Evolutionary conservation across 352 stramenopile genomes (phyloP).

Genomic region (Globisporangium cederbergense): DNA sequence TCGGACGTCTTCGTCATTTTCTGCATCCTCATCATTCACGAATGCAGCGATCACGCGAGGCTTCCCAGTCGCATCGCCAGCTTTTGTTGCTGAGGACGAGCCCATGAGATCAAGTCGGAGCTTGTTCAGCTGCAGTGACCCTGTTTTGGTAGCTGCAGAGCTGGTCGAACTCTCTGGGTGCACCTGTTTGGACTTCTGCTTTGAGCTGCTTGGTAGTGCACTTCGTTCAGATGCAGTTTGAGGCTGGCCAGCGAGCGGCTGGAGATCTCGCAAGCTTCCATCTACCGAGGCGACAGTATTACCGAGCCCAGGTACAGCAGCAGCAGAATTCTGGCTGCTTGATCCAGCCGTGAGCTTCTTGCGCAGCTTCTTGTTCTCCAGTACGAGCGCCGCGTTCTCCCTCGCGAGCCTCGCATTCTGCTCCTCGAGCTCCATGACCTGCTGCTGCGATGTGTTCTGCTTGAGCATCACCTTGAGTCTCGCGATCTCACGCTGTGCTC

Average conservation of each 20-base stretch:
- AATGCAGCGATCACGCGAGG: slow-evolving; percentile 20
- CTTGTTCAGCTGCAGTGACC: slow-evolving; percentile 27
- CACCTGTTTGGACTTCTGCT: not conserved
- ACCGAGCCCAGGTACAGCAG: not conserved
- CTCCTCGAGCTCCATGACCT: slow-evolving; percentile 38
- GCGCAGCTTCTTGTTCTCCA: slow-evolving; percentile 53
- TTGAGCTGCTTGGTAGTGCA: not conserved
- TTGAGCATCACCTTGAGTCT: slow-evolving; percentile 58
- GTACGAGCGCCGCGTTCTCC: slow-evolving; percentile 40
- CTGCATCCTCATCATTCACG: slow-evolving; percentile 6
- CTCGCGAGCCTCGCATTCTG: slow-evolving; percentile 34
- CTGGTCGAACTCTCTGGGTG: not conserved
- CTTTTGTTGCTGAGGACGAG: not conserved
- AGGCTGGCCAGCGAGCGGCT: not conserved
- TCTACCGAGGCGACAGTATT: not conserved
- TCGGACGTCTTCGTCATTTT: slow-evolving; percentile 4
- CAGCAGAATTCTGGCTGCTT: not conserved
- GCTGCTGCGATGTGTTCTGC: slow-evolving; percentile 31
- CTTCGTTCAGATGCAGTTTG: not conserved
- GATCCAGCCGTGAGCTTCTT: slow-evolving; percentile 18
- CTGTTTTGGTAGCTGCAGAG: not conserved
- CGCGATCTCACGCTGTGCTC: slow-evolving; percentile 70
- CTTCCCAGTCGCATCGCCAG: slow-evolving; percentile 6
- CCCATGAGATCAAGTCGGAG: slow-evolving; percentile 31
- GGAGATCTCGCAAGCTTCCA: not conserved